Conservation (phyloP, 176 grass and related monocot genomes). For the Puccinellia tenuiflora region DNA sequence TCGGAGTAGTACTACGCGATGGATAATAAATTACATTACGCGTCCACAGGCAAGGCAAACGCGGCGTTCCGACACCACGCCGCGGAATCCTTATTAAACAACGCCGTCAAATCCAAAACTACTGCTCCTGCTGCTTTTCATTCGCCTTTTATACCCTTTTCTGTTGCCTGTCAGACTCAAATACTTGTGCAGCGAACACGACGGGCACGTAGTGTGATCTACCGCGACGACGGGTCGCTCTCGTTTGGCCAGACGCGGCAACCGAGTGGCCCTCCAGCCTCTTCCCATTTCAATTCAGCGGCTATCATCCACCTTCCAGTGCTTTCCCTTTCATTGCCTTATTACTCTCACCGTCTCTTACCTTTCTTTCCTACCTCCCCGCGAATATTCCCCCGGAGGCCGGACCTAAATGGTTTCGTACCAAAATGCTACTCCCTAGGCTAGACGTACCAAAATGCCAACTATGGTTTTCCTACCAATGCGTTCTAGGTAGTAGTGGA, state of each 20-base stretch:
- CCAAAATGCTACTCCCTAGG: too few relatives aligned
- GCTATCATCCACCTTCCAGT: not conserved
- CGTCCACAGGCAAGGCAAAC: not conserved
- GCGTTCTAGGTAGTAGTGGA: too few relatives aligned
- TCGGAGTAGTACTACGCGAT: too few relatives aligned
- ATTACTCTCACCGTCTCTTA: not conserved
- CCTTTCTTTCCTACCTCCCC: not conserved
- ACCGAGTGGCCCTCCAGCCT: not conserved
- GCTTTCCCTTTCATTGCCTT: not conserved
- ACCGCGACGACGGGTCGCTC: not conserved
- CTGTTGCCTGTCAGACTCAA: slow-evolving; percentile 11
- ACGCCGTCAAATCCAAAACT: not conserved
- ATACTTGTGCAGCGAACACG: not conserved
- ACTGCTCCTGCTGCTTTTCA: too few relatives aligned
- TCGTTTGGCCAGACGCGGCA: not conserved
- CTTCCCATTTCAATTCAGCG: not conserved
- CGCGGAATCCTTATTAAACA: not conserved
- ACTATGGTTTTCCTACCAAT: too few relatives aligned
- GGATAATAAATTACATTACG: not conserved
- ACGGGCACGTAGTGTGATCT: not conserved
- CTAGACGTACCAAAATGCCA: too few relatives aligned
- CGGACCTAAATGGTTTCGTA: not conserved
- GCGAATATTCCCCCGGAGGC: slow-evolving; percentile 24
- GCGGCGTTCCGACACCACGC: slow-evolving; percentile 24
- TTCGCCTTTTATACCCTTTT: not conserved